Evolutionary conservation across 352 stramenopile genomes (phyloP), one percentile per base, ranked within the genome.

Genomic region (Plasmopara muralis): DNA sequence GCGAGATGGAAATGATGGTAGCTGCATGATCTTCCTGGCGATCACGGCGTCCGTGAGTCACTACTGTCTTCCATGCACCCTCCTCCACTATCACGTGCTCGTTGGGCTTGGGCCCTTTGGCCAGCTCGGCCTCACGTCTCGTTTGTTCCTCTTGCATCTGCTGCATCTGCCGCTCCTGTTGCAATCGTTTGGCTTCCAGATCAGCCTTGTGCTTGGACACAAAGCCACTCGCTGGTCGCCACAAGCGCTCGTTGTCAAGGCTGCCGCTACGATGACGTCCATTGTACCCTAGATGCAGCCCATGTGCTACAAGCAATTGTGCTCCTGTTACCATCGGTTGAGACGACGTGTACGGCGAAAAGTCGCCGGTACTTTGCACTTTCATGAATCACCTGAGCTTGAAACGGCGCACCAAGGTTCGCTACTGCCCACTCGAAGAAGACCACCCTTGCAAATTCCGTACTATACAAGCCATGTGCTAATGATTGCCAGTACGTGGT

Each of bases 41-140:
- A 10, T 70, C 62, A 0, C 65, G 50, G 9, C 62, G 62, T 6
- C 62, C 65, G 25, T 74, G 65, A 25, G 65, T 64, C 28, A 74
- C 54, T 34, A 70, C 61, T 10, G 65, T 73, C 50, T 68, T 70
- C 65, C 65, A 70, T 51, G 68, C 61, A 43, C 61, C 61, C 18
- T 68, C 65, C 42, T 59, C 54, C 31, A 63, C 37, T 7, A 64
- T 30, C 12, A 60, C 50, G 38, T 56, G 49, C 31, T 67, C 53
- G 18, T 67, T 64, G 33, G 53, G 58, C 33, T 53, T 61, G 16
- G 57, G 53, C 0, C 57, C 62, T 9, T 58, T 64, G 34, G 39
- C 46, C 34, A 62, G 34, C 38, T 62, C 53, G 4, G 35, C 50
- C 30, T 60, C 53, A 9, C 50, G 49, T 8, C 37, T 47, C 30